Percentiles rank a stretch among this genome's conserved stretches.
Evolutionary conservation across 148 eudicot genomes (phyloP).

Genomic region (Drosera capensis): DNA sequence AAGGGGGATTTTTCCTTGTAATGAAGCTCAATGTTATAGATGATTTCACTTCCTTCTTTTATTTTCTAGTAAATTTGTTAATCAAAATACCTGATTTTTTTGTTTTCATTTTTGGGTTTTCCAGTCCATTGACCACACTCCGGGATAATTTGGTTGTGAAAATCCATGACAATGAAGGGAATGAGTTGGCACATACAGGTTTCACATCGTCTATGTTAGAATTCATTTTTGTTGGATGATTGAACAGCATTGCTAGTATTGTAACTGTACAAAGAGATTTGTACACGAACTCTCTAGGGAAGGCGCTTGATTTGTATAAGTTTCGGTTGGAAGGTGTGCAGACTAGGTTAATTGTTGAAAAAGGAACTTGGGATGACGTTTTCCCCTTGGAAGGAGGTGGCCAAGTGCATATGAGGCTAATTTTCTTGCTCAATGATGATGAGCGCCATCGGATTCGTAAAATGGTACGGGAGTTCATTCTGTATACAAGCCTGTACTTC

Average conservation of each 20-base stretch:
- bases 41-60: neutral
- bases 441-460: slow-evolving; percentile 48
- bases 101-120: slow-evolving; percentile 5
- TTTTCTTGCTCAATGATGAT: slow-evolving; percentile 57
- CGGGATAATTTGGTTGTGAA: slow-evolving; percentile 51
- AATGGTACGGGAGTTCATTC: too few species aligned
- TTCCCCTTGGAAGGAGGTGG: slow-evolving; percentile 70
- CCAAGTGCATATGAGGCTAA: slow-evolving; percentile 53
- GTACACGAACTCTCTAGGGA: neutral
- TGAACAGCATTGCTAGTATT: neutral
- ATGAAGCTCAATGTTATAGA: slow-evolving; percentile 12
- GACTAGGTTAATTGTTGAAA: slow-evolving; percentile 54
- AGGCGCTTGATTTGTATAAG: slow-evolving; percentile 6
- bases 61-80: neutral
- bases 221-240: neutral
- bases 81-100: neutral
- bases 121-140: slow-evolving; percentile 53
- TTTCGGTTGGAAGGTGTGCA: slow-evolving; percentile 32
- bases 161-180: slow-evolving; percentile 54
- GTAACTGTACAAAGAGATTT: neutral
- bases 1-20: slow-evolving; percentile 71
- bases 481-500: too few species aligned
- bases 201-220: neutral
- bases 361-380: slow-evolving; percentile 66
- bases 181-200: slow-evolving; percentile 60